Base-by-base conservation (phyloP, 2,329 filamentous ascomycete species). In the Bretziella fagacearum region DNA sequence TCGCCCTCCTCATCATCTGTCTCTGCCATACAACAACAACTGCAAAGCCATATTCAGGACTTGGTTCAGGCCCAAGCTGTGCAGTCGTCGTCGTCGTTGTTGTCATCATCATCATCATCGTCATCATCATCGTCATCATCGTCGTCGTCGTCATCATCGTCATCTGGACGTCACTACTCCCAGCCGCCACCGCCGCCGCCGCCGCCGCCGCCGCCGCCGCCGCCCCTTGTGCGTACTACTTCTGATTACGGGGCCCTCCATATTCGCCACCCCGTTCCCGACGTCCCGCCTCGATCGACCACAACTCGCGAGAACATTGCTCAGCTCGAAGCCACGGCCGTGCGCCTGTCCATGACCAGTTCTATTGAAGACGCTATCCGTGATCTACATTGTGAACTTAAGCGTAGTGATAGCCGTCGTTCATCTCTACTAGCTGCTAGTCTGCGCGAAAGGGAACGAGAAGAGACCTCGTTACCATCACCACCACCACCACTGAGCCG, bases 351-450 rank as follows among this genome's bases (percentile, higher is more conserved):
- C 54, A 73, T 74, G 65, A 79, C 77, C 48, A 82, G 78, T 52
- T 84, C 82, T 52, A 81, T 86, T 56, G 81, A 81, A 55, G 75
- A 82, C 64, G 81, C 83, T 54, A 87, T 86, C 55, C 73, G 80
- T 50, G 75, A 80, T 56, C 67, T 84, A 53, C 77, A 84, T 60
- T 67, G 75, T 51, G 77, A 83, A 60, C 66, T 82, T 57, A 84
- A 83, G 62, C 71, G 75, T 54, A 74, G 68, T 57, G 80, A 82
- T 57, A 83, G 77, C 57, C 69, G 74, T 52, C 69, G 72, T 49
- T 80, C 77, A 2, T 81, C 77, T 6, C 65, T 77, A 43, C 65
- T 74, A 37, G 74, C 71, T 17, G 65, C 67, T 39, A 67, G 64
- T 47, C 58, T 67, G 51, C 58, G 59, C 25, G 59, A 50, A 39